Conservation (phyloP, 768 basidiomycete genomes). For the Psilocybe cubensis region DNA sequence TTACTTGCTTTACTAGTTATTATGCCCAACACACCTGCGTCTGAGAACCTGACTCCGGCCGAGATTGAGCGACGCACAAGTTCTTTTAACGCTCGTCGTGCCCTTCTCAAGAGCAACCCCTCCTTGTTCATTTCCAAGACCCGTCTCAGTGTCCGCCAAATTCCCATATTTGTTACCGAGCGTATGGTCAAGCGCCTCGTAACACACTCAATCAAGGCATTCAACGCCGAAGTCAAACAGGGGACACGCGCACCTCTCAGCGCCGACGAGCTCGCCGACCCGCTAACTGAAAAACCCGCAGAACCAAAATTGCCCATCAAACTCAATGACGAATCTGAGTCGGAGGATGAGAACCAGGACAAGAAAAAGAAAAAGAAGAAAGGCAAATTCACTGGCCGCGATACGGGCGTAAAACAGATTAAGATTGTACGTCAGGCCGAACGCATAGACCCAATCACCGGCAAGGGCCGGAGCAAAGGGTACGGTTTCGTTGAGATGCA, state of each 20-base stretch:
- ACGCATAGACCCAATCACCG: constrained; percentile 86
- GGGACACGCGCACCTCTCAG: constrained; percentile 63
- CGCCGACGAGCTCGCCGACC: constrained; percentile 69
- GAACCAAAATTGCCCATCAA: constrained; percentile 20
- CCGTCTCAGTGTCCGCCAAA: constrained; percentile 90
- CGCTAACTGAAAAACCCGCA: constrained; percentile 18
- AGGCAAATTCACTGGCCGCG: constrained; percentile 30
- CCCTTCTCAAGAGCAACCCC: constrained; percentile 88
- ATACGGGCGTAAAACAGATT: constrained; percentile 72
- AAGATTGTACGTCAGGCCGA: constrained; percentile 93
- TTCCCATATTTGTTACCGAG: constrained; percentile 90
- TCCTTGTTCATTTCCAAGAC: constrained; percentile 94
- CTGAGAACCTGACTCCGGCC: constrained; percentile 64
- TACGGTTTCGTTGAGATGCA: constrained; percentile 96
- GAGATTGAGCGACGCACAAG: constrained; percentile 87
- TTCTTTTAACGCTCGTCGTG: constrained; percentile 85
- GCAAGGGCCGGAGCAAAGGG: constrained; percentile 87
- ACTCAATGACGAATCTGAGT: constrained; percentile 15
- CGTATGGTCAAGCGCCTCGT: constrained; percentile 88
- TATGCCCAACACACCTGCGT: constrained; percentile 83
- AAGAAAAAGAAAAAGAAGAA: constrained; percentile 33
- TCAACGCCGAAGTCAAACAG: constrained; percentile 76
- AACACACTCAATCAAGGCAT: constrained; percentile 76
- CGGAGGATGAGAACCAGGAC: constrained; percentile 19
- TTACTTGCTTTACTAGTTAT: constrained; percentile 65